These are phyloP conservation scores for Monosporascus sp. DNA, from an alignment of 2,329 filamentous ascomycete species.

Conservation along the genomic window DNA sequence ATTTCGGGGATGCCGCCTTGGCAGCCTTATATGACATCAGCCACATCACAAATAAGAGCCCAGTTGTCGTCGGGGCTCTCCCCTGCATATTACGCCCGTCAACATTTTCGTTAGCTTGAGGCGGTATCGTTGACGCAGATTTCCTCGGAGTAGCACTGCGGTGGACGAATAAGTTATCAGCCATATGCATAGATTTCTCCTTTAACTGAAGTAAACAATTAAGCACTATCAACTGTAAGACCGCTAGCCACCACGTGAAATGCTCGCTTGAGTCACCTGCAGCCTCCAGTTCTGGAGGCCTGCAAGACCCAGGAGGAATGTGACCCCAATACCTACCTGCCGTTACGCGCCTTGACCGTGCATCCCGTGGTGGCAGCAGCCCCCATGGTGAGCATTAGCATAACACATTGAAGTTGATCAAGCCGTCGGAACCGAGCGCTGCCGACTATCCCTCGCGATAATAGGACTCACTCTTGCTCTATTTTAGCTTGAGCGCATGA, in stretches of 20 bases:
- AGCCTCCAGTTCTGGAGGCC: too few species aligned
- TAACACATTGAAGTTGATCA: not conserved
- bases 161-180: too few species aligned
- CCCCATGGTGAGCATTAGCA: not conserved
- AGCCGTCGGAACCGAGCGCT: not conserved
- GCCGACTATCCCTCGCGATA: not conserved
- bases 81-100: not conserved
- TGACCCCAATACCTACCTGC: too few species aligned
- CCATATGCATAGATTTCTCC: too few species aligned
- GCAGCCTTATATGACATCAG: slow-evolving; percentile 13
- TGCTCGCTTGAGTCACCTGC: too few species aligned
- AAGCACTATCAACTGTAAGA: too few species aligned
- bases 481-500: not conserved
- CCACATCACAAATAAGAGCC: not conserved
- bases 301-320: too few species aligned
- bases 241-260: too few species aligned
- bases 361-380: not conserved
- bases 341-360: not conserved
- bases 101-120: not conserved
- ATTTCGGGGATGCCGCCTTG: slow-evolving; percentile 17
- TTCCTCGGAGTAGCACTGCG: too few species aligned
- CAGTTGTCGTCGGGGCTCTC: not conserved
- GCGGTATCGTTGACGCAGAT: too few species aligned
- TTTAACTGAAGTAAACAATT: too few species aligned
- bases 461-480: not conserved